A percentile compares a stretch with the other conserved stretches of the same genome.
Evolutionary conservation across 2,329 filamentous ascomycete species (phyloP).

Genomic region (Huntiella savannae): DNA sequence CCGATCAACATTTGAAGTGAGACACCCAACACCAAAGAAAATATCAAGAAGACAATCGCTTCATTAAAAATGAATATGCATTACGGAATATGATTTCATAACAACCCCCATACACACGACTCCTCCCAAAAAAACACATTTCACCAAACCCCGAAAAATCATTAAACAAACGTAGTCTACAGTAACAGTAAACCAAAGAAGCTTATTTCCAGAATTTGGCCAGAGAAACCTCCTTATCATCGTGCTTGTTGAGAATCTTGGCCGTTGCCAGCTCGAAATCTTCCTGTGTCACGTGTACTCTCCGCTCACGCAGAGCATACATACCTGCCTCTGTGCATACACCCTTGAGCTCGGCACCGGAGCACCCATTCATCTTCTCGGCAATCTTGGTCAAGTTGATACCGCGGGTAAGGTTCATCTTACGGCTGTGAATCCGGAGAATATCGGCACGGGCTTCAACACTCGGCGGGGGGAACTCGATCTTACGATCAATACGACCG

Average conservation of each 20-base stretch:
- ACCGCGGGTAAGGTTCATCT: conserved; percentile 94
- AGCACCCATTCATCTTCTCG: conserved; percentile 99
- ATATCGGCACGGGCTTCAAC: conserved; percentile 95
- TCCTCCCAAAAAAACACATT: too few relatives aligned
- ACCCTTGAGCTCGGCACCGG: conserved; percentile 92
- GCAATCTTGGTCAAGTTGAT: conserved; percentile 98
- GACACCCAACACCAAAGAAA: too few relatives aligned
- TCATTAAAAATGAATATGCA: too few relatives aligned
- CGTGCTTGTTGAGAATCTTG: conserved; percentile 99
- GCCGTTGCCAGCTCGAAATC: conserved; percentile 97
- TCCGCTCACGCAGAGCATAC: conserved; percentile 86
- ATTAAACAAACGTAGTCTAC: not conserved
- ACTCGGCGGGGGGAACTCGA: conserved; percentile 93
- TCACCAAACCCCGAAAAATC: too few relatives aligned
- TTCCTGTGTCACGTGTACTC: conserved; percentile 96
- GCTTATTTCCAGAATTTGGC: conserved; percentile 52
- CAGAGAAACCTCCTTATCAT: conserved; percentile 88
- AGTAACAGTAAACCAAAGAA: not conserved
- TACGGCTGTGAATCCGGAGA: conserved; percentile 87
- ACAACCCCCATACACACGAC: not conserved
- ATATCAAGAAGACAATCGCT: too few relatives aligned
- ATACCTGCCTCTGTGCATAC: conserved; percentile 97
- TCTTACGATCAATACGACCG: conserved; percentile 96
- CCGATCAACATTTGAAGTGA: too few relatives aligned
- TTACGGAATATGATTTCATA: not conserved